Conservation (phyloP, 225 moss, liverwort and hornwort species). For the Marchantia polymorpha region DNA sequence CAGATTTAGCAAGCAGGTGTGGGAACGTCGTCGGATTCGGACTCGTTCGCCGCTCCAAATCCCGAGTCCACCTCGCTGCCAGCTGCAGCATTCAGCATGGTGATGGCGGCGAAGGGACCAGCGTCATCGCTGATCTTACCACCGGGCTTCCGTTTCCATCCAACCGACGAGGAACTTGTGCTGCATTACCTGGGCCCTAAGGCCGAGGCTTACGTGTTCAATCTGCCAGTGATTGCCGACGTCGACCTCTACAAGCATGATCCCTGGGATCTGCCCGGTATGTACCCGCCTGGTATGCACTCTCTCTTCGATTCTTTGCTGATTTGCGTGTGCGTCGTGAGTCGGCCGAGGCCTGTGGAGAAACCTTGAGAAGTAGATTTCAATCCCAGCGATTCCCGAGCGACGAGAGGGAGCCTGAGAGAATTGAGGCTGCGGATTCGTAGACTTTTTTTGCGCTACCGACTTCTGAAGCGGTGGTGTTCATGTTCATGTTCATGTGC, state of each 20-base stretch:
- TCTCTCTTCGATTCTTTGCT: constrained; percentile 13
- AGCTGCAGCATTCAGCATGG: constrained; percentile 24
- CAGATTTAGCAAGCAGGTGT: not conserved
- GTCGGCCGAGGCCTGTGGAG: not conserved
- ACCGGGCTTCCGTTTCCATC: constrained; percentile 95
- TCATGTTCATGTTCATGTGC: too few species aligned
- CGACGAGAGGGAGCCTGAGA: not conserved
- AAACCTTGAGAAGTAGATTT: not conserved
- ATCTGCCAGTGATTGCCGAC: constrained; percentile 85
- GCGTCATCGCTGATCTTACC: constrained; percentile 75
- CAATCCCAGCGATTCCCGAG: not conserved
- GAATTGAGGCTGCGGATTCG: not conserved
- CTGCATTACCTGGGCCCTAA: constrained; percentile 81
- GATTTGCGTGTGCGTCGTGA: not conserved
- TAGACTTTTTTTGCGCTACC: not conserved
- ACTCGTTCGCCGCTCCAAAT: not conserved
- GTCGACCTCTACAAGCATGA: constrained; percentile 97
- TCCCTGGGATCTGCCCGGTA: constrained; percentile 98
- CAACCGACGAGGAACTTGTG: constrained; percentile 96
- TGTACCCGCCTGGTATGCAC: constrained; percentile 15
- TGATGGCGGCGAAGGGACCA: constrained; percentile 41
- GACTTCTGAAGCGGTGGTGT: too few species aligned
- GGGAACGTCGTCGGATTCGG: not conserved
- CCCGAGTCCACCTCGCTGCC: not conserved
- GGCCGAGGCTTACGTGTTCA: constrained; percentile 74